Evolutionary conservation across 148 eudicot genomes (phyloP).

Genomic region (Arctostaphylos glauca): DNA sequence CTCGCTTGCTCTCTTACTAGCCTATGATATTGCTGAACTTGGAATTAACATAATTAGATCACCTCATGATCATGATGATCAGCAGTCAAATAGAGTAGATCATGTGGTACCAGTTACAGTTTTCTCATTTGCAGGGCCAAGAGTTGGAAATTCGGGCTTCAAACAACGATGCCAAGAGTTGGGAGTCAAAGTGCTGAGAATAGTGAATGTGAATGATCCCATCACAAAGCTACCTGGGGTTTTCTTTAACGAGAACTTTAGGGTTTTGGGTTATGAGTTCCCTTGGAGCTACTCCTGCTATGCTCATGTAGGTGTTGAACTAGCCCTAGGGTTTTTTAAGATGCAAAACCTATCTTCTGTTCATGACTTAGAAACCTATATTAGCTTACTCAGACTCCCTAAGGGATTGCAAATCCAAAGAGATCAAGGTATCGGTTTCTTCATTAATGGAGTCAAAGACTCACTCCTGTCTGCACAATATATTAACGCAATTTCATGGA

Average conservation of each 20-base stretch:
- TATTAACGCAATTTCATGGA: conserved; percentile 23
- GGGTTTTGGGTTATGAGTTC: conserved; percentile 23
- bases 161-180: conserved; percentile 40
- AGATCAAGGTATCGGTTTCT: conserved; percentile 8
- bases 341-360: conserved; percentile 37
- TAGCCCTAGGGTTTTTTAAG: conserved; percentile 34
- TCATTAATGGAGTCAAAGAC: conserved; percentile 22
- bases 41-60: conserved; percentile 18
- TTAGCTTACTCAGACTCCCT: conserved; percentile 25
- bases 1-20: conserved; percentile 34
- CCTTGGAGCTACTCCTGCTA: conserved; percentile 39
- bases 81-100: too few relatives aligned
- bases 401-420: conserved; percentile 8
- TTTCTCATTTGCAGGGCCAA: conserved; percentile 42
- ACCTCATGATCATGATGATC: not conserved
- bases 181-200: conserved; percentile 36
- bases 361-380: conserved; percentile 39
- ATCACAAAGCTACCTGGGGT: conserved; percentile 42
- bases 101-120: conserved; percentile 27
- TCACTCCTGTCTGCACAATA: conserved; percentile 14
- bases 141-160: conserved; percentile 38
- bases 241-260: conserved; percentile 35
- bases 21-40: conserved; percentile 41
- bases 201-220: conserved; percentile 39
- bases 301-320: conserved; percentile 44